Evolutionary conservation across 805 yeast genomes (phyloP).

Genomic region (Kodamaea laetipori): DNA sequence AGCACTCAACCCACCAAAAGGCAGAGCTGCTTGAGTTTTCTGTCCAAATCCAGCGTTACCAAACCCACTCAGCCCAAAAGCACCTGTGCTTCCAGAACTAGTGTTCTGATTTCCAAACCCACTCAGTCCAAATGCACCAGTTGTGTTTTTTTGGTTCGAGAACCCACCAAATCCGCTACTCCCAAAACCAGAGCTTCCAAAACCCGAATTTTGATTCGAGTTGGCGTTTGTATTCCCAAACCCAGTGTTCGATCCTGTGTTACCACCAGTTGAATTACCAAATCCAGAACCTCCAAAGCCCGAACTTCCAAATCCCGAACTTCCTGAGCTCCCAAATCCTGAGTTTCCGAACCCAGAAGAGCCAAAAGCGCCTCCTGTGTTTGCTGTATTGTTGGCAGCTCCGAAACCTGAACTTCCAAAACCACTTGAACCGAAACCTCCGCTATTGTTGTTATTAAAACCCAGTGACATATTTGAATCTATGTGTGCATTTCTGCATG

Average conservation of each 20-base stretch:
- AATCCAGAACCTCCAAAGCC: constrained; percentile 24
- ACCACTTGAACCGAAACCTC: constrained; percentile 6
- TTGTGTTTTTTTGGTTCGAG: not conserved
- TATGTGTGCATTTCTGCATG: constrained; percentile 12
- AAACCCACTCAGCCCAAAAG: constrained; percentile 1
- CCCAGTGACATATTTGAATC: constrained; percentile 1
- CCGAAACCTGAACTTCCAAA: constrained; percentile 11
- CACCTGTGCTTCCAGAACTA: constrained; percentile 1
- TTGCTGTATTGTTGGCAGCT: too few relatives aligned
- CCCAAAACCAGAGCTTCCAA: constrained; percentile 16
- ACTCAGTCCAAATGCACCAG: constrained; percentile 17
- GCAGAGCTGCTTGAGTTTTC: too few relatives aligned
- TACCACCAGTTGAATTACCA: constrained; percentile 14
- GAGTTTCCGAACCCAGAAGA: constrained; percentile 20
- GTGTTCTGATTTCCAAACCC: constrained; percentile 16
- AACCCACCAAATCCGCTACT: constrained; percentile 10
- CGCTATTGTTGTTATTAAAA: not conserved
- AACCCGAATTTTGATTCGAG: constrained; percentile 8
- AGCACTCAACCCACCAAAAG: too few relatives aligned
- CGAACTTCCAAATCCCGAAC: constrained; percentile 14
- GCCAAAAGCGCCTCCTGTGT: too few relatives aligned
- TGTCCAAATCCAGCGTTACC: too few relatives aligned
- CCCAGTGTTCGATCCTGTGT: constrained; percentile 11
- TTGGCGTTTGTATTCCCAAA: constrained; percentile 15
- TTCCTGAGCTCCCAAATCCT: constrained; percentile 18